phyloP scores from a whole-genome alignment of 805 yeast species.

The Candida odintsovae region DNA sequence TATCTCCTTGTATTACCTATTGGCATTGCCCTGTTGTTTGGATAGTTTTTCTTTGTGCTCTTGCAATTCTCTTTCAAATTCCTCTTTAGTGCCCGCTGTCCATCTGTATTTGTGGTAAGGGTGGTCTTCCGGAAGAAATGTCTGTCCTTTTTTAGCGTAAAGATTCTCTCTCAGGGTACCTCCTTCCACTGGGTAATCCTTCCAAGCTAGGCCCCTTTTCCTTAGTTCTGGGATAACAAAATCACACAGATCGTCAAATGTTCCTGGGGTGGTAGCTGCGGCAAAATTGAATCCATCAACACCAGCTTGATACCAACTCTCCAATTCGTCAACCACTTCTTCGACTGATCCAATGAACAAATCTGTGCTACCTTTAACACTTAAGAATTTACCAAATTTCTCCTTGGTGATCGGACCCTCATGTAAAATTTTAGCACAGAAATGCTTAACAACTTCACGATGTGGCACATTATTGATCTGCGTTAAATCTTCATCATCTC shows the following conservation, averaged over 20 bases:
- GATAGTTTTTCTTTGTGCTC: constrained; percentile 4
- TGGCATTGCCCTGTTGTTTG: constrained; percentile 1
- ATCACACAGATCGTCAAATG: constrained; percentile 33
- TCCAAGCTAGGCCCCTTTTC: constrained; percentile 28
- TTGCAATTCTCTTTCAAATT: constrained; percentile 18
- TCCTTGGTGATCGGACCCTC: constrained; percentile 26
- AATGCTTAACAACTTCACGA: constrained; percentile 25
- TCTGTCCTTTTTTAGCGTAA: constrained; percentile 14
- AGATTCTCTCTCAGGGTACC: constrained; percentile 31
- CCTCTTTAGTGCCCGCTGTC: constrained; percentile 22
- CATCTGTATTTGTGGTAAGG: constrained; percentile 15
- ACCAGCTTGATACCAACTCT: constrained; percentile 33
- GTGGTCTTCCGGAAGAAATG: constrained; percentile 12
- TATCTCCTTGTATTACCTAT: not conserved
- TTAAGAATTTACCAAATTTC: constrained; percentile 22
- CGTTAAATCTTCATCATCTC: constrained; percentile 31
- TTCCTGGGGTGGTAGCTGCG: constrained; percentile 30
- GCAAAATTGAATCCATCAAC: constrained; percentile 40
- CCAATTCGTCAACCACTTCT: constrained; percentile 34
- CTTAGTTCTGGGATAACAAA: constrained; percentile 31
- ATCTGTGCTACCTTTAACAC: constrained; percentile 24
- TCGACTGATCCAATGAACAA: constrained; percentile 28
- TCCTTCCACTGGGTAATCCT: constrained; percentile 29
- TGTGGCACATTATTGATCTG: constrained; percentile 26
- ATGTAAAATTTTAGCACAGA: constrained; percentile 3